Evolutionary conservation across 495 filamentous ascomycete genomes (phyloP).

Genomic region (Cercophora sp.): DNA sequence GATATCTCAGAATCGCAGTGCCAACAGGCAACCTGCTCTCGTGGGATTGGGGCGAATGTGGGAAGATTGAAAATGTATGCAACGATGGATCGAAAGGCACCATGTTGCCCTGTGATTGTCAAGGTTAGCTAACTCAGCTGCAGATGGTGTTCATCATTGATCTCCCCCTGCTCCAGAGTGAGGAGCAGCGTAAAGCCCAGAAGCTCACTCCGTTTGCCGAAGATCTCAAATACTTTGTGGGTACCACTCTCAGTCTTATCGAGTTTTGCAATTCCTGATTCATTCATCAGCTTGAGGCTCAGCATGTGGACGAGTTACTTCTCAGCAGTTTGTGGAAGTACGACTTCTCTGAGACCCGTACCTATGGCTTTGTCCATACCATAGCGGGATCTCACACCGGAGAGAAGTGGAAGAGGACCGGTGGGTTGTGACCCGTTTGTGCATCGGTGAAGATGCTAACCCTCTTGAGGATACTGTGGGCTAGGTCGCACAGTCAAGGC

Average conservation of each 20-base stretch:
- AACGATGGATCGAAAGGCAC: too few relatives aligned
- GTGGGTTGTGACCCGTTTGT: conserved; percentile 26
- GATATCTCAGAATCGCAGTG: conserved; percentile 68
- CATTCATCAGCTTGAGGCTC: too few relatives aligned
- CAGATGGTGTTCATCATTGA: conserved; percentile 80
- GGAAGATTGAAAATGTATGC: conserved; percentile 72
- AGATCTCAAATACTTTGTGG: conserved; percentile 68
- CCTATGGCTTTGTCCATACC: conserved; percentile 76
- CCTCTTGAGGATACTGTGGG: conserved; percentile 52
- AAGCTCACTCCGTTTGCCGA: conserved; percentile 59
- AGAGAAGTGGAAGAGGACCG: conserved; percentile 57
- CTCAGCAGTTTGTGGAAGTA: conserved; percentile 59
- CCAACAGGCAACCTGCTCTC: conserved; percentile 77
- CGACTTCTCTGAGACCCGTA: conserved; percentile 66
- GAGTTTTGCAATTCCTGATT: too few relatives aligned
- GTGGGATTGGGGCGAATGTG: conserved; percentile 82
- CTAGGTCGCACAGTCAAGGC: conserved; percentile 57
- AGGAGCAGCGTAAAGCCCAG: conserved; percentile 22
- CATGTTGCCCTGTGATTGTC: too few relatives aligned
- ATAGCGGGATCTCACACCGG: conserved; percentile 57
- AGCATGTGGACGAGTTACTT: conserved; percentile 59
- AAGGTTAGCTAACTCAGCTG: too few relatives aligned
- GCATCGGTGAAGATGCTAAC: not conserved
- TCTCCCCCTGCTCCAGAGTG: conserved; percentile 55
- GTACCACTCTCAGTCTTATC: too few relatives aligned